These are phyloP conservation scores for Tetradesmus obliquus DNA, from an alignment of 139 green algal species.

Conservation along the genomic window DNA sequence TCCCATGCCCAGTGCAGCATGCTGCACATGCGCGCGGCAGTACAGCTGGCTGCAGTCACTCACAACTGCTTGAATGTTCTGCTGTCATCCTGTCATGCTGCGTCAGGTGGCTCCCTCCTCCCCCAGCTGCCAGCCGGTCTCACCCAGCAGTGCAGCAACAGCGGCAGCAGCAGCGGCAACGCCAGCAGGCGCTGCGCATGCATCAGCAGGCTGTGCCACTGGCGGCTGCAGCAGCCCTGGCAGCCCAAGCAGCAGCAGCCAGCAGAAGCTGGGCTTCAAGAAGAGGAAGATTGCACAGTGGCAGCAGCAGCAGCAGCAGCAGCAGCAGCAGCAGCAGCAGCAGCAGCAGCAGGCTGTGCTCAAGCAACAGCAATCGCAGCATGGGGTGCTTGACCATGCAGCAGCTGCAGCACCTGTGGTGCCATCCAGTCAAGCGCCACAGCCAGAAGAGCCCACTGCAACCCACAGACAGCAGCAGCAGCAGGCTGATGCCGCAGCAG, in stretches of 20 bases:
- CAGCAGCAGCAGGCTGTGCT: not conserved
- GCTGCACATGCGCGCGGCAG: no score
- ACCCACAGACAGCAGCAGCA: not conserved
- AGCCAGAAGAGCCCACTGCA: not conserved
- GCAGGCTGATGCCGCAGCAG: not conserved
- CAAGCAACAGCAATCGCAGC: not conserved
- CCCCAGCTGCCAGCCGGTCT: not conserved
- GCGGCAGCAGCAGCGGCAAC: not conserved
- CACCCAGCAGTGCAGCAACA: not conserved
- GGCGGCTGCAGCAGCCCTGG: not conserved
- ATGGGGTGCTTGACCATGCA: not conserved
- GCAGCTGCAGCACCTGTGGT: not conserved
- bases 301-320: conserved; percentile 12
- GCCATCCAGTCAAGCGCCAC: not conserved
- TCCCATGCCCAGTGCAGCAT: not conserved
- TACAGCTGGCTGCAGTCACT: not conserved
- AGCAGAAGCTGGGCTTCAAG: not conserved
- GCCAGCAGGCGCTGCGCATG: no score
- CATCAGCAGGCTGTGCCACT: not conserved
- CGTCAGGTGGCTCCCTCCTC: not conserved
- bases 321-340: not conserved
- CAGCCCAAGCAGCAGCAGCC: not conserved
- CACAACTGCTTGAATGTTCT: not conserved
- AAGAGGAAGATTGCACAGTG: not conserved
- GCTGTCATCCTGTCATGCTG: not conserved